Base-by-base conservation (phyloP, 306 rosid genomes). In the Citrullus colocynthis region DNA sequence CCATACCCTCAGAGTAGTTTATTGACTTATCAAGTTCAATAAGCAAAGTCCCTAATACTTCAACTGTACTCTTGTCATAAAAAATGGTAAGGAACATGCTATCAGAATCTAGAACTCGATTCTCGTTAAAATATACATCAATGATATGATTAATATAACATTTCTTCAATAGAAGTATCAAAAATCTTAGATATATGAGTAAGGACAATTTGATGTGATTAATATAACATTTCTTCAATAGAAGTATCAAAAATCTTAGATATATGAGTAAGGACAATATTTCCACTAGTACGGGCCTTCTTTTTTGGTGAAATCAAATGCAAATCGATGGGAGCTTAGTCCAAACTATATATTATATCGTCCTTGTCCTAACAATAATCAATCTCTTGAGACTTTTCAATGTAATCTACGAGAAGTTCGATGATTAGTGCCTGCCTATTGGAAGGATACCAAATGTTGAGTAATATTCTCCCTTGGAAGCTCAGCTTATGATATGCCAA, bases 381-480 rank as follows among this genome's bases (percentile, higher is more conserved):
- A 21, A 45, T 48, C 41, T 13, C 39, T 71, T 6, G 7, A 6
- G 41, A 6, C 55, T 48, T 70, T 66, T 18, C 16, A 3, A 37
- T 15, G 51, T 66, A 66, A 66, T 37, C 51, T 34, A 48, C 21
- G 14, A 48, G 54, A 48, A 45, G 41, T 13, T 44, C 0, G 76
- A 20, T 20, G 2, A 16, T 14, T 36, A 39, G 30, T 66, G 52
- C 7, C 59, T 12, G 56, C 7, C 48, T 20, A 24, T 21, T 71
- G 39, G 59, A 24, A 71, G 41, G 58, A 70, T 20, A 28, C 49
- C 37, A 42, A 71, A 71, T 13, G 76, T 71, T 71, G 58, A 21
- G 58, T 13, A 67, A 67, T 67, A 67, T 71, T 71, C 59, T 71
- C 36, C 54, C 21, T 71, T 71, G 76, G 59, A 71, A 71, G 58